Base-by-base conservation (phyloP, 805 yeast genomes). In the Starmerella floricola region DNA sequence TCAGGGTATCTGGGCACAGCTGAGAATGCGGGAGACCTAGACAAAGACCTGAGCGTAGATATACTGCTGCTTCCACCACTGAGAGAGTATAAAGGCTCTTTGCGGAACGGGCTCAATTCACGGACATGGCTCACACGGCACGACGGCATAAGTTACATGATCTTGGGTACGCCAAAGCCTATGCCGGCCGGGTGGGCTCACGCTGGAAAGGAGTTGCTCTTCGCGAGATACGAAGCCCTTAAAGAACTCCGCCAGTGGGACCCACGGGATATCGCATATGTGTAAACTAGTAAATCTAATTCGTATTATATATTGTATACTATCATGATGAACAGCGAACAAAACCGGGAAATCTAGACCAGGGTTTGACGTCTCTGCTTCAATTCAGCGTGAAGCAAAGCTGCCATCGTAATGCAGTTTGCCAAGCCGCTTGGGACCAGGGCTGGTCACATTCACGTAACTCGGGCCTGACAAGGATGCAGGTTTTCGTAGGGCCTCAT, bases 91-190 rank as follows among this genome's bases (percentile, higher is more conserved):
- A 59, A 62, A 16, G 93, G 95, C 1, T 65, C 71, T 29, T 77
- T 60, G 55, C 69, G 81, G 36, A 68, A 81, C 59, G 87, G 81
- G 5, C 62, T 87, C 46, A 74, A 76, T 54, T 75, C 94, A 1
- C 69, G 96, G 38, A 60, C 73, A 3, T 88, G 97, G 96, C 56
- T 58, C 1, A 55, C 67, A 10, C 62, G 62, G 6, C 98, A 88
- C 57, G 84, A 81, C 55, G 98, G 98, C 1, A 69, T 77, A 34
- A 79, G 94, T 31, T 67, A 70, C 42, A 76, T 79, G 4, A 64
- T 91, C 2, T 73, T 41, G 21, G 41, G 40, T 27, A 15, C 12
- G 41, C 45, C 46, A 18, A 29, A 30, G n/a, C 24, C 18, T 8
- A 46, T 47, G 51, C 42, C 51, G 17, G 29, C 17, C 17, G 52